Base-by-base conservation (phyloP, 768 basidiomycete species). In the Zangia roseola region DNA sequence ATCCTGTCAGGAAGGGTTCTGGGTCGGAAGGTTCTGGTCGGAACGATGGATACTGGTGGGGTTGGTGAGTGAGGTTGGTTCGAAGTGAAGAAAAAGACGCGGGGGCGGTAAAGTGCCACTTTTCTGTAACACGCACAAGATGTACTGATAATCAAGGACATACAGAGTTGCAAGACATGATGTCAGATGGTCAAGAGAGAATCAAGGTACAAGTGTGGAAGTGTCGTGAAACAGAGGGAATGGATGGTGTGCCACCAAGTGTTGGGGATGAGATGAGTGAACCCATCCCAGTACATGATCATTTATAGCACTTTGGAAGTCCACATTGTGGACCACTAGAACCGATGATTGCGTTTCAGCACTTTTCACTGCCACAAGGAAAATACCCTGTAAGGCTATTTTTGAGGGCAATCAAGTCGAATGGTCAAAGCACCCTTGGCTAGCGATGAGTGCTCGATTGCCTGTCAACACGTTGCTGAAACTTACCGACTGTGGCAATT, bases 311-410 rank as follows among this genome's bases (percentile, higher is more conserved):
- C 36, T 25, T n/a, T 43, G 14, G 25, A n/a, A 31, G 40, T 54
- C 51, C 43, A 54, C 53, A 44, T 19, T 43, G 31, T 38, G 54
- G 54, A 40, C 53, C 54, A 50, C 30, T 49, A 41, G 35, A 49
- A 39, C 43, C 19, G 33, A 12, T 52, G 63, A 68, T 67, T 68
- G 66, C 55, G 49, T 68, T 43, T 40, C 38, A 58, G 35, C 35
- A 49, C 45, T 52, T 45, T 54, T 36, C 48, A 53, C 37, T 48
- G 45, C 52, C 58, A 51, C 55, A 54, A 23, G 24, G 31, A 58
- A 53, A 53, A 52, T 63, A 52, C 52, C 56, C 40, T 25, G 45
- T 58, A 42, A 52, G 55, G 62, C 37, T 24, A 60, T n/a, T 46
- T 43, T 40, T 13, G 45, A 20, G 33, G 54, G 57, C 61, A 63